These are phyloP conservation scores for Jackrogersella minutella DNA, from an alignment of 495 filamentous ascomycete genomes.

Conservation along the genomic window DNA sequence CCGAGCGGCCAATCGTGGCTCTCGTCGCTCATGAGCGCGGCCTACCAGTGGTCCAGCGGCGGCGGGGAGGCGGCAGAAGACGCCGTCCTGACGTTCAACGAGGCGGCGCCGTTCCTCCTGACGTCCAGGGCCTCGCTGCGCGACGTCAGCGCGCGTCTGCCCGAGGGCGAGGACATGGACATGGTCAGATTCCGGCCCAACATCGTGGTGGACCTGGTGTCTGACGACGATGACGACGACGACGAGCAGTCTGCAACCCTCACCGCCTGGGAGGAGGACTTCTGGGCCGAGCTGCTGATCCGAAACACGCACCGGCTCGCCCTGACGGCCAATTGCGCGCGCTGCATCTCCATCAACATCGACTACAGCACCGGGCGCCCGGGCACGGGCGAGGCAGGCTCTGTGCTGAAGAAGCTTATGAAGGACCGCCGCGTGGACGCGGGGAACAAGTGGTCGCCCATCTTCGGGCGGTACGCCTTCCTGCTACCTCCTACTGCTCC, in stretches of 20 bases:
- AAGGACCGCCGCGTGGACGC: slow-evolving; percentile 78
- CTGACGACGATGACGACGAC: slow-evolving; percentile 51
- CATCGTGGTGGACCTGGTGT: slow-evolving; percentile 71
- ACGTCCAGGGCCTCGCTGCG: slow-evolving; percentile 73
- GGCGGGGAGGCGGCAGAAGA: not conserved
- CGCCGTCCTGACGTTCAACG: slow-evolving; percentile 72
- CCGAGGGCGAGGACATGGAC: slow-evolving; percentile 64
- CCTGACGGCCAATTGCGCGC: slow-evolving; percentile 80
- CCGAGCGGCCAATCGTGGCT: slow-evolving; percentile 51
- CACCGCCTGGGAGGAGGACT: slow-evolving; percentile 82
- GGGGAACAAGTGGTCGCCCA: slow-evolving; percentile 76
- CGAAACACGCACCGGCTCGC: slow-evolving; percentile 54
- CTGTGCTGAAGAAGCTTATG: slow-evolving; percentile 78
- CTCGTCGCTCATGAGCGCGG: slow-evolving; percentile 45
- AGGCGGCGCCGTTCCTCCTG: slow-evolving; percentile 79
- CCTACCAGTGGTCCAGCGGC: slow-evolving; percentile 14
- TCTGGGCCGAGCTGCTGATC: slow-evolving; percentile 74
- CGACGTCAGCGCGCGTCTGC: slow-evolving; percentile 69
- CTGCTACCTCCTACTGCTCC: slow-evolving; percentile 40
- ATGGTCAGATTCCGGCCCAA: slow-evolving; percentile 88
- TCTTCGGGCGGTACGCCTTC: slow-evolving; percentile 87
- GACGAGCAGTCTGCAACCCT: slow-evolving; percentile 49
- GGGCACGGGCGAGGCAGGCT: slow-evolving; percentile 68
- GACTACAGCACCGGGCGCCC: slow-evolving; percentile 78
- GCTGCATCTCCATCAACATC: slow-evolving; percentile 82